A percentile compares a stretch with the other conserved stretches of the same genome.
These are phyloP conservation scores for Aotearoamyces nothofagi DNA, from an alignment of 2,329 filamentous ascomycete species.

Conservation along the genomic window DNA sequence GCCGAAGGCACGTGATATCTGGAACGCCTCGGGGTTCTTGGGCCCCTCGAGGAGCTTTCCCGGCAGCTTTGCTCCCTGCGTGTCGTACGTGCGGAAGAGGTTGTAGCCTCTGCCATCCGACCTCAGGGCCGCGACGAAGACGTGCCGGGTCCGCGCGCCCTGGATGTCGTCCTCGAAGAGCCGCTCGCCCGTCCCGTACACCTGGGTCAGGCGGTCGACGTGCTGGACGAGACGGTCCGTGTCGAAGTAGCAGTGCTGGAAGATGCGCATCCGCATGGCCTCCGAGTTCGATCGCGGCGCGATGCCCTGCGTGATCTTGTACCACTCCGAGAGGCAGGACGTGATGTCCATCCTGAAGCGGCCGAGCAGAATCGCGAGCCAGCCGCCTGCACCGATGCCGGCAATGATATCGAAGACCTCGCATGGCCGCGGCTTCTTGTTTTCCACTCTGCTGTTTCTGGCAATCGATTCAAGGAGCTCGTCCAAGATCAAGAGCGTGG, in stretches of 20 bases:
- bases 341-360: not conserved
- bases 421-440: not conserved
- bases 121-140: not conserved
- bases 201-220: not conserved
- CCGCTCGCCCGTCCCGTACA: not conserved
- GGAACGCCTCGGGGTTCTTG: not conserved
- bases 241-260: not conserved
- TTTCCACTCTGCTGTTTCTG: not conserved
- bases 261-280: not conserved
- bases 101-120: not conserved
- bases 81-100: not conserved
- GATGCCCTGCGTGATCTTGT: not conserved
- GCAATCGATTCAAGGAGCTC: not conserved
- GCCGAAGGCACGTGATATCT: not conserved
- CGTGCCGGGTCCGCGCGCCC: not conserved
- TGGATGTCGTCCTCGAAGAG: not conserved
- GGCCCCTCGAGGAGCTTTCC: not conserved
- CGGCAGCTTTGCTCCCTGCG: not conserved
- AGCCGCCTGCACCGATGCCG: not conserved
- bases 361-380: not conserved
- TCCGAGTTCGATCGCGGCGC: not conserved
- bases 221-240: not conserved
- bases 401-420: not conserved
- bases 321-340: not conserved
- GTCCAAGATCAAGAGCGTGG: not conserved